Percentiles rank a stretch among this genome's conserved stretches.
Evolutionary conservation across 345 rosid species (phyloP).

Genomic region (Brassica cretica): DNA sequence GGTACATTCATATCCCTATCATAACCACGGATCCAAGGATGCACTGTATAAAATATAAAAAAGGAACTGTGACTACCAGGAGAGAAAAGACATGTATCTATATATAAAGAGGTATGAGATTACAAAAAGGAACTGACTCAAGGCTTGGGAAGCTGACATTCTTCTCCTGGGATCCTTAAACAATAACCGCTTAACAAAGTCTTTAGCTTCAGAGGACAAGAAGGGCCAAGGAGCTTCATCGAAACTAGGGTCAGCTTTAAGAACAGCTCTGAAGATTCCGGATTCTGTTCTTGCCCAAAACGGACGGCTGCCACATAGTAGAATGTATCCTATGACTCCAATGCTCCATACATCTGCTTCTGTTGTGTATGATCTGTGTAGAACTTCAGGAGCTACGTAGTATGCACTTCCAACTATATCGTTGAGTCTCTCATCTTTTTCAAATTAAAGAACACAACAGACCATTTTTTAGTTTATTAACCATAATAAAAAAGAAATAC

Average conservation of each 20-base stretch:
- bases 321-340: conserved; percentile 90
- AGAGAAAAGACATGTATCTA: conserved; percentile 12
- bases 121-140: conserved; percentile 54
- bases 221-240: conserved; percentile 87
- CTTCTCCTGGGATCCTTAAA: conserved; percentile 85
- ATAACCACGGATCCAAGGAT: conserved; percentile 75
- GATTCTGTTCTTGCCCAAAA: conserved; percentile 97
- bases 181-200: conserved; percentile 75
- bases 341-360: conserved; percentile 99
- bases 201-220: conserved; percentile 77
- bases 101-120: conserved; percentile 29
- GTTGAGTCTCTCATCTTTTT: conserved; percentile 81
- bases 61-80: conserved; percentile 14
- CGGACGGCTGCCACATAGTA: conserved; percentile 87
- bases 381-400: conserved; percentile 96
- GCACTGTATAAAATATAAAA: conserved; percentile 51
- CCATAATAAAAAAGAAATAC: not conserved
- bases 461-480: conserved; percentile 19
- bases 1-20: conserved; percentile 53
- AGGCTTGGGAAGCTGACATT: conserved; percentile 91
- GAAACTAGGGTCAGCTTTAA: conserved; percentile 86
- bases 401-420: conserved; percentile 96
- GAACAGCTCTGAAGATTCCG: conserved; percentile 79
- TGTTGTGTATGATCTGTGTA: conserved; percentile 78
- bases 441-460: not conserved